These are phyloP conservation scores for Saturnispora galanensis DNA, from an alignment of 805 yeast species.

Conservation along the genomic window DNA sequence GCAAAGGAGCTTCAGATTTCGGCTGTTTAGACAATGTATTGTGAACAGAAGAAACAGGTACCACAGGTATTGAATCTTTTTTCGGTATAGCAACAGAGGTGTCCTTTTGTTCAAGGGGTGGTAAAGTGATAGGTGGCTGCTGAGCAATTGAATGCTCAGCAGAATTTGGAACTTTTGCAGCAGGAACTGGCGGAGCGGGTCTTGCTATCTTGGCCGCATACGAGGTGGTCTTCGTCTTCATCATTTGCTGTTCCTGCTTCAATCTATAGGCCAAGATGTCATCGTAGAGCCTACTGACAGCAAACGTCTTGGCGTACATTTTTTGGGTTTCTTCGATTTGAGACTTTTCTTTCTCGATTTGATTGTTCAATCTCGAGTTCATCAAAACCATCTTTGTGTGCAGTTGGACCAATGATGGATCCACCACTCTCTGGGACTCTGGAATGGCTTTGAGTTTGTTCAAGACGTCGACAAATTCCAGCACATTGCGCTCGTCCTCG, in stretches of 20 bases:
- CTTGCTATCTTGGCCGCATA: constrained; percentile 2
- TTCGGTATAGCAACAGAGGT: too few relatives aligned
- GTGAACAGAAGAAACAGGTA: background rate
- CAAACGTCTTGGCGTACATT: constrained; percentile 68
- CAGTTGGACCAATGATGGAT: constrained; percentile 44
- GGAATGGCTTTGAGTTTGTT: constrained; percentile 41
- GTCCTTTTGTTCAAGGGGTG: too few relatives aligned
- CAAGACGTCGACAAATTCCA: constrained; percentile 60
- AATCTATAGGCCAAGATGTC: constrained; percentile 53
- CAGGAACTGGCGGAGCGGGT: constrained; percentile 6
- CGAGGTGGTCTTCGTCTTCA: constrained; percentile 3
- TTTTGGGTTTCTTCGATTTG: constrained; percentile 60
- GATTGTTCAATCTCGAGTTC: constrained; percentile 59
- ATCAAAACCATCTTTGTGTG: constrained; percentile 50
- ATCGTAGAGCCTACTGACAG: constrained; percentile 70
- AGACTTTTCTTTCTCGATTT: constrained; percentile 46
- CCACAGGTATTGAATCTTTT: background rate
- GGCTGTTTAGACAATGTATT: too few relatives aligned
- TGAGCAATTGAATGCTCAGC: background rate
- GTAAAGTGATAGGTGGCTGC: too few relatives aligned
- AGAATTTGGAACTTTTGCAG: background rate
- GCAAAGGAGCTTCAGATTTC: too few relatives aligned
- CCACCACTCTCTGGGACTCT: constrained; percentile 26
- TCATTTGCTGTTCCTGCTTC: constrained; percentile 17
- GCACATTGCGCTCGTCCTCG: constrained; percentile 60